Base-by-base conservation (phyloP, 495 filamentous ascomycete species). In the Rusavskia elegans region DNA sequence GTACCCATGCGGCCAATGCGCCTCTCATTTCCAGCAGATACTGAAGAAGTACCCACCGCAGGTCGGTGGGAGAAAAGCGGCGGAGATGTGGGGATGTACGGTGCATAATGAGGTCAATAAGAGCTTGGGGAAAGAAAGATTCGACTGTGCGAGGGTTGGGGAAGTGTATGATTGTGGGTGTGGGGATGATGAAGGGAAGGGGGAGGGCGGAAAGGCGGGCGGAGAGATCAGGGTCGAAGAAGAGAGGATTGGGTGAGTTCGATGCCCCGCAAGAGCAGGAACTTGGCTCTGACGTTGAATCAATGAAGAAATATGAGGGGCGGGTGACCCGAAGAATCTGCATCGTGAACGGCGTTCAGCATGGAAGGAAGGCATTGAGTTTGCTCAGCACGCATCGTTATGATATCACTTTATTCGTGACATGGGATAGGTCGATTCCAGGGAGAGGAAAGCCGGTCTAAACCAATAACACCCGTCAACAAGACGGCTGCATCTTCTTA, bases 151-250 rank as follows among this genome's bases (percentile, higher is more conserved):
- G 45, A 83, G 87, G 11, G 83, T 98, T 53, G 88, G 87, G 3
- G 87, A 93, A 53, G 84, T 87, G 57, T 98, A 98, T 64, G 89
- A 98, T 64, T 98, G 92, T 59, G 92, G 92, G 13, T 98, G 92
- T 64, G 85, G 81, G 3, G 89, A 87, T 29, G 87, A 89, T 49
- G 80, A 66, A 45, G 57, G 46, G 41, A 53, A 58, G 37, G 63
- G 61, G 27, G 61, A 60, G 45, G 56, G 56, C 38, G 57, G 49
- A 20, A 56, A 55, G 48, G 56, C 56, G 42, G 57, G 49, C n/a
- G 58, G 54, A 46, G 41, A 53, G 27, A 54, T 49, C 54, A 37
- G 14, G 35, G 45, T 38, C 5, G 32, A 48, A 29, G 44, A 46
- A 17, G 44, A 46, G 23, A 46, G 44, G 23, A 46, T 46, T 0